A percentile compares a stretch with the other conserved stretches of the same genome.
Conservation (phyloP, 306 rosid genomes). For the Glycine latifolia region DNA sequence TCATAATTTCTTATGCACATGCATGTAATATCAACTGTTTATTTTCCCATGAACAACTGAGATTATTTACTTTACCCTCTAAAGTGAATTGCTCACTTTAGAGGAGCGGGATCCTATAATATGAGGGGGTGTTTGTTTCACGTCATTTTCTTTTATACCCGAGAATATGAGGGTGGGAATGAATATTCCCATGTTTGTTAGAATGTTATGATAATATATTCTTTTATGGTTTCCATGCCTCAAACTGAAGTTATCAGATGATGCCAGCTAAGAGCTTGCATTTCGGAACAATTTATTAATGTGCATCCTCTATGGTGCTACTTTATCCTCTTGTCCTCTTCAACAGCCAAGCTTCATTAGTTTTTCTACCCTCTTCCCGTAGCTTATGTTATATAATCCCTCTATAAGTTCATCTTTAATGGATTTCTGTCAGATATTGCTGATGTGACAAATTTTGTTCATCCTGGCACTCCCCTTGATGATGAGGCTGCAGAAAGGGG, state of each 20-base stretch:
- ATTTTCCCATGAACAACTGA: not conserved
- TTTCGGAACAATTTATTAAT: slow-evolving; percentile 26
- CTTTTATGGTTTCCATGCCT: slow-evolving; percentile 31
- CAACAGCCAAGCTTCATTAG: slow-evolving; percentile 16
- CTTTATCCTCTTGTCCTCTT: slow-evolving; percentile 9
- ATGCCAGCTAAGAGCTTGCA: slow-evolving; percentile 27
- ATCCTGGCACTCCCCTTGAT: slow-evolving; percentile 82
- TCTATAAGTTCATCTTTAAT: slow-evolving; percentile 60
- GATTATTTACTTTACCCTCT: not conserved
- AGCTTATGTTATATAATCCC: slow-evolving; percentile 34
- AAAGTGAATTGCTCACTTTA: not conserved
- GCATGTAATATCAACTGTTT: not conserved
- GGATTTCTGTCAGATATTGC: slow-evolving; percentile 79
- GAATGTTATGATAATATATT: slow-evolving; percentile 25
- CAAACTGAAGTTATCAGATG: slow-evolving; percentile 15
- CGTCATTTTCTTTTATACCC: too few species aligned
- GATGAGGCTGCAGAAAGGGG: slow-evolving; percentile 98
- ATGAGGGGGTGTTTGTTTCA: too few species aligned
- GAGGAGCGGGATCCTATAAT: not conserved
- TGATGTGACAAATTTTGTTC: slow-evolving; percentile 96
- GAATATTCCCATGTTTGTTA: not conserved
- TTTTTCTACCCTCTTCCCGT: slow-evolving; percentile 28
- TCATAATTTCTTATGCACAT: not conserved
- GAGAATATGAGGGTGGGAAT: too few species aligned
- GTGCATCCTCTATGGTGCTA: slow-evolving; percentile 25